phyloP scores from a whole-genome alignment of 2,329 filamentous ascomycete genomes.

The Neoscytalidium dimidiatum region DNA sequence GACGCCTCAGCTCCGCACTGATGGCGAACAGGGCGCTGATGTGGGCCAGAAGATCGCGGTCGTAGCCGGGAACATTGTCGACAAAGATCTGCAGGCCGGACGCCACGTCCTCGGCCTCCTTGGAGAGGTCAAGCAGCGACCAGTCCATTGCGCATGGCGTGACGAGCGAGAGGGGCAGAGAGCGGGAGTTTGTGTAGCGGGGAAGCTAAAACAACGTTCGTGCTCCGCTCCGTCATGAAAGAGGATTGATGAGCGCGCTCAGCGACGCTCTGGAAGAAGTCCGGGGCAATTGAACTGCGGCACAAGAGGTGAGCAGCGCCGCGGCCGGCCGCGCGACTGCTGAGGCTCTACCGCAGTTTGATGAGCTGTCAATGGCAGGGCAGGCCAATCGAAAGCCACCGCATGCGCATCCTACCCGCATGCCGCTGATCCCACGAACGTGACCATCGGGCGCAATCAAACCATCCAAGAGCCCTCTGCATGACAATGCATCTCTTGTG shows the following conservation, averaged over 20 bases:
- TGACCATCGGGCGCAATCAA: constrained; percentile 6
- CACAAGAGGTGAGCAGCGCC: constrained; percentile 7
- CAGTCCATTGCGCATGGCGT: constrained; percentile 39
- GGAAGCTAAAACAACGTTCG: constrained; percentile 6
- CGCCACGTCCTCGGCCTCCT: constrained; percentile 56
- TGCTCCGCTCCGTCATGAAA: constrained; percentile 1
- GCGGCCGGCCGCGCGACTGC: neutral
- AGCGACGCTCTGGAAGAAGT: constrained; percentile 3
- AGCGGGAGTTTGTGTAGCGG: constrained; percentile 16
- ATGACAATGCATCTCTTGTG: constrained; percentile 18
- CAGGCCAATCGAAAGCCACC: constrained; percentile 13
- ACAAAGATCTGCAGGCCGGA: constrained; percentile 53
- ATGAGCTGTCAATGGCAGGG: constrained; percentile 18
- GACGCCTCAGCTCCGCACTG: constrained; percentile 50
- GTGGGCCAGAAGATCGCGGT: constrained; percentile 54
- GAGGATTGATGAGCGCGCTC: neutral
- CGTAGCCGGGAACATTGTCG: constrained; percentile 51
- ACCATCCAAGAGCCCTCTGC: neutral
- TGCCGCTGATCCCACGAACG: constrained; percentile 14
- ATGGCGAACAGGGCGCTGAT: constrained; percentile 59
- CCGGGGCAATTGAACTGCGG: constrained; percentile 10
- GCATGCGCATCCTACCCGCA: constrained; percentile 15
- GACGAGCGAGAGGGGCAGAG: constrained; percentile 22
- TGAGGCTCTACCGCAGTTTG: constrained; percentile 16
- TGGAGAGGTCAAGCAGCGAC: constrained; percentile 44